Percentiles rank a stretch among this genome's conserved stretches.
Conservation (phyloP, 225 moss, liverwort and hornwort genomes). For the Antitrichia curtipendula region DNA sequence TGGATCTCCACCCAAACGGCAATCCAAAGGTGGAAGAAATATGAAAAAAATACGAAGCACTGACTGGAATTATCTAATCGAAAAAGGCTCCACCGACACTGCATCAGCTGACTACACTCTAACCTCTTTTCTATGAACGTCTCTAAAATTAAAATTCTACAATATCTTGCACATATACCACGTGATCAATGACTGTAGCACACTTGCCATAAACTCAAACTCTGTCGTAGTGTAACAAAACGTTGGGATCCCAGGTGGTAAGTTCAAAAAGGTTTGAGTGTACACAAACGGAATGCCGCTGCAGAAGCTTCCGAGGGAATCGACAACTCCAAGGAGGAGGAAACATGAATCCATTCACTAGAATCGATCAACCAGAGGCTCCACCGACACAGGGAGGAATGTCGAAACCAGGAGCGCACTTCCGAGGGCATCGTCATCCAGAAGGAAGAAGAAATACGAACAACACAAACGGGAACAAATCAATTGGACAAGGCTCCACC, state of each 20-base stretch:
- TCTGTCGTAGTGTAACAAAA: background rate
- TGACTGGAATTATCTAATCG: background rate
- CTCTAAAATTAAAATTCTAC: background rate
- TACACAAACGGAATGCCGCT: background rate
- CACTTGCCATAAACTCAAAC: background rate
- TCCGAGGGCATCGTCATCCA: background rate
- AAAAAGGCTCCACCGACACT: background rate
- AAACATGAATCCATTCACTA: background rate
- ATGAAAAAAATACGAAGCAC: background rate
- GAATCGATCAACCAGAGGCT: background rate
- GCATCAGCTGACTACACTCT: background rate
- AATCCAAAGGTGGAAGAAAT: background rate
- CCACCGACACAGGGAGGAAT: background rate
- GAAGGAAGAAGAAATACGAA: background rate
- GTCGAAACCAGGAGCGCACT: background rate
- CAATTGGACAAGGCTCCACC: background rate
- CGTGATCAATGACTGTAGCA: too few relatives aligned
- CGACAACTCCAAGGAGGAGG: background rate
- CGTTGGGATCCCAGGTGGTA: background rate
- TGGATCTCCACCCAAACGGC: background rate
- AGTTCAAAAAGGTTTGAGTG: background rate
- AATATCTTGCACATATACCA: background rate
- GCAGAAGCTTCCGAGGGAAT: background rate
- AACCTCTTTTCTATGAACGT: background rate
- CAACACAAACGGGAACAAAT: background rate